Conservation (phyloP, 129 eudicot species). For the Saposhnikovia divaricata region DNA sequence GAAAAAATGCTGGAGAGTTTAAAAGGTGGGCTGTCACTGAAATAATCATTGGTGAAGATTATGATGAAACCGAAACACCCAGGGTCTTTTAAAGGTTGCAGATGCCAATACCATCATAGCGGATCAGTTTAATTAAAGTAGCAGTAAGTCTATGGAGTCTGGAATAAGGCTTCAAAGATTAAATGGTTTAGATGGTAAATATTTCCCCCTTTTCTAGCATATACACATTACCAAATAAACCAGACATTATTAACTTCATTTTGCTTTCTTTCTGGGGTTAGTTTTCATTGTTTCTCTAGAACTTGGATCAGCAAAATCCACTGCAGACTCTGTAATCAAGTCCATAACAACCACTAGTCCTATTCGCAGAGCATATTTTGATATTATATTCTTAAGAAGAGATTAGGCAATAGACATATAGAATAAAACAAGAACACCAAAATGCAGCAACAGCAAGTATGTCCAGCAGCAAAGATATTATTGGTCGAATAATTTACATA, state of each 20-base stretch:
- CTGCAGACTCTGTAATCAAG: neutral
- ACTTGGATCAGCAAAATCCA: neutral
- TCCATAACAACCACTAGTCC: neutral
- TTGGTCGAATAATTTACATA: neutral
- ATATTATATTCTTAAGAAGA: conserved; percentile 1
- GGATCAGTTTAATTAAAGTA: neutral
- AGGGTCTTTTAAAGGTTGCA: neutral
- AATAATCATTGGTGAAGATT: neutral
- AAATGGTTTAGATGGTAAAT: neutral
- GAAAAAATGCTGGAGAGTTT: neutral
- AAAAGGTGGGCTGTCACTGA: neutral
- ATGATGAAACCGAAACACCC: neutral
- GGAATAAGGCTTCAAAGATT: neutral
- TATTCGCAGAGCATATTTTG: neutral
- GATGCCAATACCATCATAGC: neutral
- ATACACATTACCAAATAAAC: neutral
- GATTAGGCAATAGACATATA: neutral
- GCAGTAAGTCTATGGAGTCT: neutral
- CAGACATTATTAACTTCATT: neutral
- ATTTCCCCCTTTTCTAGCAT: neutral
- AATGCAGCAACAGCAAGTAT: neutral
- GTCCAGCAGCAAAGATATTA: neutral
- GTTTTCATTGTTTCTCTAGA: no score
- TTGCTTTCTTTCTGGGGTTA: neutral
- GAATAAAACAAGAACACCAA: neutral